Conservation (phyloP, 352 stramenopile species). For the Phytophthora pisi region DNA sequence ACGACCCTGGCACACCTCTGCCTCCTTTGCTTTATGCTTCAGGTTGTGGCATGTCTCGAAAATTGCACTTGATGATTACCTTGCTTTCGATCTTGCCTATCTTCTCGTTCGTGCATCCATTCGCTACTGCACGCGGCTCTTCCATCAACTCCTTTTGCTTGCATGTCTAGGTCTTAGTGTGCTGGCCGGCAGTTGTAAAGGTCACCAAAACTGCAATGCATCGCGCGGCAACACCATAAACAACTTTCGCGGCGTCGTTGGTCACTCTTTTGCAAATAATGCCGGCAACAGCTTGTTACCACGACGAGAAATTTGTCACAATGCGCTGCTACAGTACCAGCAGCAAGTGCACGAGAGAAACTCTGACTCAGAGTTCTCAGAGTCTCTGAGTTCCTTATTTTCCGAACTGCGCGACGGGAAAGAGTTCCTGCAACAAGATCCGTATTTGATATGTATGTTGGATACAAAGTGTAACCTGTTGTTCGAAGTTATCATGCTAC, state of each 20-base stretch:
- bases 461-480: background rate
- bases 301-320: background rate
- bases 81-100: conserved; percentile 25
- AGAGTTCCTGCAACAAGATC: background rate
- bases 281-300: background rate
- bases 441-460: background rate
- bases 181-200: background rate
- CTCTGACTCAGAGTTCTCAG: too few relatives aligned
- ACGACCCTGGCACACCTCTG: background rate
- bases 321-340: background rate
- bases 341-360: background rate
- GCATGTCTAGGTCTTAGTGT: background rate
- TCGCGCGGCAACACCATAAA: background rate
- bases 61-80: background rate
- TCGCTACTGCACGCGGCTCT: conserved; percentile 2
- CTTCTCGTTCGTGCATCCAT: conserved; percentile 25
- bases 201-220: background rate
- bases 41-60: conserved; percentile 3
- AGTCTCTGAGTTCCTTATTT: background rate
- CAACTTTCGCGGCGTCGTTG: too few relatives aligned
- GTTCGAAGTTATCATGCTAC: background rate
- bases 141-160: background rate
- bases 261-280: too few relatives aligned
- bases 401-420: background rate
- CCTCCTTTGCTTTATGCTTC: background rate